Base-by-base conservation (phyloP, 495 filamentous ascomycete genomes). In the Talaromyces proteolyticus region DNA sequence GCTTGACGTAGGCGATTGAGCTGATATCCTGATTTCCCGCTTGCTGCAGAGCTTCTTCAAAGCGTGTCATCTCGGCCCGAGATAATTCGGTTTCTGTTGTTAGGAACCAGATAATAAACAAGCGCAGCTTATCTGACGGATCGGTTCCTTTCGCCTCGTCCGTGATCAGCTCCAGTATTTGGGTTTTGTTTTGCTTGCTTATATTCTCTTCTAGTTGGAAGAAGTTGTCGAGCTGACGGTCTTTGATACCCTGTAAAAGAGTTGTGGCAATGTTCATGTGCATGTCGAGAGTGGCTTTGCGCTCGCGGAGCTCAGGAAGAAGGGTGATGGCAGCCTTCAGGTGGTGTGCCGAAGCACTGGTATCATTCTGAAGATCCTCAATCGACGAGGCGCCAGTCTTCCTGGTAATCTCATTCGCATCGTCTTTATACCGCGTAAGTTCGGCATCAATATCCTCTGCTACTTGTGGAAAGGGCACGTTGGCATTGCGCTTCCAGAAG, bases 181-280 rank as follows among this genome's bases (percentile, higher is more conserved):
- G 91, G 1, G 82, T 68, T 68, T 96, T 96, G 46, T 84, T 87
- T 66, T 96, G 89, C 66, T 94, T 96, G 61, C 83, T 87, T 55
- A 97, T 88, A 56, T 84, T 89, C 65, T 99, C 91, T 60, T 99
- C 94, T 20, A 95, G 77, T 66, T 97, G 89, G 70, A 90, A 97
- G 71, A 87, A 99, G 60, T 91, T 92, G 62, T 99, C 93, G 19
- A 99, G 69, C 63, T 97, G 90, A 3, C 94, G 84, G 54, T 92
- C 90, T 65, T 96, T 94, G 64, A 96, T 93, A 1, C 90, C 91
- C 54, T 87, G 87, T 42, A 95, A 69, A 6, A 95, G 66, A 14
- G 87, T 83, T 7, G 88, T 89, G n/a, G 89, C 80, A 50, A 96
- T 96, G 63, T 95, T 96, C 94, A 99, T 99, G 66, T 99, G 94